phyloP scores from a whole-genome alignment of 805 yeast genomes.

The Metschnikowia chrysomelidarum region DNA sequence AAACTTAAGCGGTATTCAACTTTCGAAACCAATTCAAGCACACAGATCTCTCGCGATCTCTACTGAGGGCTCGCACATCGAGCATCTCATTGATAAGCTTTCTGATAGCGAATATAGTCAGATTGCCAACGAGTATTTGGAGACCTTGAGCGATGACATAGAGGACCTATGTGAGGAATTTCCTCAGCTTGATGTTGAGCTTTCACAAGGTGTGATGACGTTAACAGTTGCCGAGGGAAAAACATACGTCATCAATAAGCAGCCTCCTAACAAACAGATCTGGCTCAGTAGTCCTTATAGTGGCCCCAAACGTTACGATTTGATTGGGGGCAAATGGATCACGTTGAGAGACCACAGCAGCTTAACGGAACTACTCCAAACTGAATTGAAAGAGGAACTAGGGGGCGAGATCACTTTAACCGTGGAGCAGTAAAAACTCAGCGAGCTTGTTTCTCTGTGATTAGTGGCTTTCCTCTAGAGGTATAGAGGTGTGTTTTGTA shows the following conservation, averaged over 20 bases:
- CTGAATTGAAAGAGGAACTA: constrained; percentile 32
- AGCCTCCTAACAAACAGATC: constrained; percentile 95
- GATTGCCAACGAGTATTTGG: constrained; percentile 67
- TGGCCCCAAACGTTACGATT: constrained; percentile 81
- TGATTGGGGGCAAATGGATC: constrained; percentile 71
- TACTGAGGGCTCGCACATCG: constrained; percentile 56
- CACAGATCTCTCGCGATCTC: constrained; percentile 19
- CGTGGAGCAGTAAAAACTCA: constrained; percentile 12
- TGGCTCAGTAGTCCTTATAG: constrained; percentile 94
- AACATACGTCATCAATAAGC: constrained; percentile 89
- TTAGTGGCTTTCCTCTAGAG: no score
- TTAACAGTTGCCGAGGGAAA: constrained; percentile 70
- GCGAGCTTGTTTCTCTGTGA: no score
- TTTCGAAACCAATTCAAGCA: no score
- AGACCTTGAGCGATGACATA: constrained; percentile 59
- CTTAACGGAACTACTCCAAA: constrained; percentile 34
- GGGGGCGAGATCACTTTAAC: constrained; percentile 18
- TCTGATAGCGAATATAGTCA: constrained; percentile 57
- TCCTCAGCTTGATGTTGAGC: constrained; percentile 72
- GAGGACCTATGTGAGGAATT: constrained; percentile 63
- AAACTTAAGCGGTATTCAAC: no score
- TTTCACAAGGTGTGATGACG: constrained; percentile 84
- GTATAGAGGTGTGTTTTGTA: no score
- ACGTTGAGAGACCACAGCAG: constrained; percentile 61
- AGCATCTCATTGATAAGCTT: constrained; percentile 49